phyloP scores from a whole-genome alignment of 441 rosid species.

The Gossypium gossypioides region DNA sequence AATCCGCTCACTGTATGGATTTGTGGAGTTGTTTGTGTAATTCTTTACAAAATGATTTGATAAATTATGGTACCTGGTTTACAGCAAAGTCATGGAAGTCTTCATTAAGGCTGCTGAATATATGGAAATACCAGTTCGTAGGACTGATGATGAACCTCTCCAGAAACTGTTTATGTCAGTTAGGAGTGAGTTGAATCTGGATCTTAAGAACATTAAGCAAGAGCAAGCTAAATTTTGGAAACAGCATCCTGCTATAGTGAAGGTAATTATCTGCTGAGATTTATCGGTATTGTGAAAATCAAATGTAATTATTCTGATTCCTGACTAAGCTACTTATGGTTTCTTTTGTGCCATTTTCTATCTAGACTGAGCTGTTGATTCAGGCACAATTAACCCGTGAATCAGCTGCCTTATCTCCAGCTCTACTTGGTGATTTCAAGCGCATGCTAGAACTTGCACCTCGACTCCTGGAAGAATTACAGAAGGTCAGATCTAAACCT shows the following conservation, averaged over 20 bases:
- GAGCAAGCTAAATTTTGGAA: slow-evolving; percentile 99
- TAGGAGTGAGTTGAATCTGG: slow-evolving; percentile 92
- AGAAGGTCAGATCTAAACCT: slow-evolving; percentile 49
- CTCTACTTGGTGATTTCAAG: slow-evolving; percentile 69
- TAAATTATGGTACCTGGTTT: slow-evolving; percentile 13
- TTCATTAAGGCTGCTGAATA: slow-evolving; percentile 93
- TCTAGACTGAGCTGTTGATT: slow-evolving; percentile 89
- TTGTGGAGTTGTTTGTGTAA: not conserved
- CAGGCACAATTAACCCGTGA: slow-evolving; percentile 91
- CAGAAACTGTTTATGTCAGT: slow-evolving; percentile 92
- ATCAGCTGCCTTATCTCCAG: slow-evolving; percentile 65
- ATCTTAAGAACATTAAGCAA: slow-evolving; percentile 90
- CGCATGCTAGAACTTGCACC: slow-evolving; percentile 91
- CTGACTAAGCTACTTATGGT: slow-evolving; percentile 1
- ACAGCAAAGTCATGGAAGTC: slow-evolving; percentile 98
- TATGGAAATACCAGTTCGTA: slow-evolving; percentile 91
- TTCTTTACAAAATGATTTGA: not conserved
- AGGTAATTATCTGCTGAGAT: slow-evolving; percentile 37
- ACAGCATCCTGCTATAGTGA: slow-evolving; percentile 93
- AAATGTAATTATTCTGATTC: too few relatives aligned
- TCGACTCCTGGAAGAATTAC: slow-evolving; percentile 87
- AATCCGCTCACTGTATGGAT: not conserved
- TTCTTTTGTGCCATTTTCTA: slow-evolving; percentile 13
- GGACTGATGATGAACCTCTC: slow-evolving; percentile 91
- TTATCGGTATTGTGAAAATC: slow-evolving; percentile 7